Conservation (phyloP, 805 yeast genomes). For the Yarrowia sp. region DNA sequence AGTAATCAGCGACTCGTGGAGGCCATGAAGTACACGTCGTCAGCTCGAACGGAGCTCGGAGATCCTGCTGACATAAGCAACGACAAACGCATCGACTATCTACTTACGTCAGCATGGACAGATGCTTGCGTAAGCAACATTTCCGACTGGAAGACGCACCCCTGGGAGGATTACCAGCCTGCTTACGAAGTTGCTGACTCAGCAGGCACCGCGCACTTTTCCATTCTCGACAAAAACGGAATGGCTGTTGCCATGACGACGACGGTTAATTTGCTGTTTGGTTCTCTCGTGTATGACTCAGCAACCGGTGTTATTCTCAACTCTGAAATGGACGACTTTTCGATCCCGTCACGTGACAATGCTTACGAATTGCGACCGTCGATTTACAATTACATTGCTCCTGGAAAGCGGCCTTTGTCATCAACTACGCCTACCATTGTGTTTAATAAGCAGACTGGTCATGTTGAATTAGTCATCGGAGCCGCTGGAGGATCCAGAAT, state of each 20-base stretch:
- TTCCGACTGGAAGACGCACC: constrained; percentile 54
- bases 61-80: constrained; percentile 46
- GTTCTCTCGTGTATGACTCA: constrained; percentile 78
- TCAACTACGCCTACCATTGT: constrained; percentile 78
- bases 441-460: constrained; percentile 39
- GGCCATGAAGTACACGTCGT: constrained; percentile 90
- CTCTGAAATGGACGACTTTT: constrained; percentile 94
- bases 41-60: constrained; percentile 83
- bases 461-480: constrained; percentile 70
- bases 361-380: constrained; percentile 83
- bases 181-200: constrained; percentile 74
- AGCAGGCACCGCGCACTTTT: constrained; percentile 87
- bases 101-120: constrained; percentile 59
- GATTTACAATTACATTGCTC: constrained; percentile 68
- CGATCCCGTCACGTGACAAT: constrained; percentile 65
- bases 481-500: constrained; percentile 95
- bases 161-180: constrained; percentile 76
- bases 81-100: constrained; percentile 45
- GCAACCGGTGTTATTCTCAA: constrained; percentile 79
- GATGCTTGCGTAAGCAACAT: constrained; percentile 50
- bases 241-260: constrained; percentile 87
- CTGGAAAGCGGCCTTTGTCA: constrained; percentile 79
- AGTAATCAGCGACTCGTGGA: constrained; percentile 72
- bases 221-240: constrained; percentile 68
- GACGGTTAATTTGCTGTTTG: constrained; percentile 80